Evolutionary conservation across 257 asterid species (phyloP), one percentile per base, ranked within the genome.

Genomic region (Avicennia marina): DNA sequence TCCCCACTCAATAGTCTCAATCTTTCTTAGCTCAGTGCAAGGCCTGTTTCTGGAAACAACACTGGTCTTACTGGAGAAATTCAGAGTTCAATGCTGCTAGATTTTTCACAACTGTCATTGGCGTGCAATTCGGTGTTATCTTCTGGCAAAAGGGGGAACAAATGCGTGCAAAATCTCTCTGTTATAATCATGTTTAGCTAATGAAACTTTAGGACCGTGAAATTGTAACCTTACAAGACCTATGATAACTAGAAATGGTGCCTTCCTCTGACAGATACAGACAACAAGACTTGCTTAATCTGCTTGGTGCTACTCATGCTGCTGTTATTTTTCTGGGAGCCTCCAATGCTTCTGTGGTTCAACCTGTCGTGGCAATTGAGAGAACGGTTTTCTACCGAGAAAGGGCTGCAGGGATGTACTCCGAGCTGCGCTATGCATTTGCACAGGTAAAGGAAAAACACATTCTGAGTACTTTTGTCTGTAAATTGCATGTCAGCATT

Each of bases 361-460:
- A 82, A 67, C 75, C 95, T 10, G 82, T 88, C 11, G 96, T 88
- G 13, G 80, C 77, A 2, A 54, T 84, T 2, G 96, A 84, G 39
- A 69, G 96, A 75, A 84, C 95, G 0, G 96, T 88, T 4, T 87
- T 84, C 73, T 87, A 87, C 55, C 93, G 96, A 0, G 96, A 88
- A 68, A 75, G 89, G 68, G 95, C 95, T 15, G 96, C 96, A 22
- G 96, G 96, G 59, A 84, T 84, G 95, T 88, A 82, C 62, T 88
- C 96, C 1, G 95, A 78, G 70, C 57, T 88, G 31, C 96, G 95
- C 0, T 88, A 84, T 44, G 95, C 96, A 13, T 88, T 88, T 57
- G 83, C 96, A 10, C 96, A 88, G 90, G 96, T 87, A 67, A 34
- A 19, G n/a, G n/a, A n/a, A n/a, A n/a, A n/a, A n/a, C n/a, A n/a